Conservation (phyloP, 108 stramenopile genomes). For the Epithemia pelagica region DNA sequence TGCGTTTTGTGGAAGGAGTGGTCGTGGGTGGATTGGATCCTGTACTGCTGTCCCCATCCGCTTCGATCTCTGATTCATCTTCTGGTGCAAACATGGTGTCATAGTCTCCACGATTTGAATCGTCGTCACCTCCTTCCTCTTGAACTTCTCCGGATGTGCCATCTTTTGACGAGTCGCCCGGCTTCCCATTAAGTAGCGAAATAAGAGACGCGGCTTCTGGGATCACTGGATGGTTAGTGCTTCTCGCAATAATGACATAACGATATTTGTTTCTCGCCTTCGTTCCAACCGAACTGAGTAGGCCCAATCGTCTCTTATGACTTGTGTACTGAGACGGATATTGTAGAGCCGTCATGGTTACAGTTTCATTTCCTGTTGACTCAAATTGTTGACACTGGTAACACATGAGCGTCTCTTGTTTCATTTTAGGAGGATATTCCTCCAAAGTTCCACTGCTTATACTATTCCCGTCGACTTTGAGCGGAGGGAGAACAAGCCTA, state of each 20-base stretch:
- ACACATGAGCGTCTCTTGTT: slow-evolving; percentile 37
- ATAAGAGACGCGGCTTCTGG: slow-evolving; percentile 7
- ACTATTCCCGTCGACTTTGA: slow-evolving; percentile 37
- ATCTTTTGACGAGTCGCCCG: slow-evolving; percentile 4
- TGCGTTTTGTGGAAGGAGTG: neutral
- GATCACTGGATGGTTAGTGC: slow-evolving; percentile 62
- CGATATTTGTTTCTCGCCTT: slow-evolving; percentile 60
- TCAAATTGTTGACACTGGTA: slow-evolving; percentile 44
- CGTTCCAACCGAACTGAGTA: slow-evolving; percentile 26
- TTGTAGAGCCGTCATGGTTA: slow-evolving; percentile 35
- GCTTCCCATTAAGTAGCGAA: slow-evolving; percentile 6
- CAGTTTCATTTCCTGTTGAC: slow-evolving; percentile 26
- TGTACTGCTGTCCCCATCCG: slow-evolving; percentile 1
- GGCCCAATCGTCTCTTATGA: slow-evolving; percentile 47
- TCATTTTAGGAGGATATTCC: slow-evolving; percentile 31
- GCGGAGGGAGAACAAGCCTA: slow-evolving; percentile 36
- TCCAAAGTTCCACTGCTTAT: slow-evolving; percentile 34
- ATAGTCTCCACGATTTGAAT: slow-evolving; percentile 3
- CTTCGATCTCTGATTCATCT: neutral
- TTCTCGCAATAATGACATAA: slow-evolving; percentile 61
- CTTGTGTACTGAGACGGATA: slow-evolving; percentile 39
- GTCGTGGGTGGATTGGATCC: neutral
- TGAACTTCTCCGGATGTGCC: neutral
- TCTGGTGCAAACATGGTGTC: slow-evolving; percentile 14
- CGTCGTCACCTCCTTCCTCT: slow-evolving; percentile 3